Evolutionary conservation across 2,329 filamentous ascomycete genomes (phyloP).

Genomic region (Neodidymelliopsis sp.): DNA sequence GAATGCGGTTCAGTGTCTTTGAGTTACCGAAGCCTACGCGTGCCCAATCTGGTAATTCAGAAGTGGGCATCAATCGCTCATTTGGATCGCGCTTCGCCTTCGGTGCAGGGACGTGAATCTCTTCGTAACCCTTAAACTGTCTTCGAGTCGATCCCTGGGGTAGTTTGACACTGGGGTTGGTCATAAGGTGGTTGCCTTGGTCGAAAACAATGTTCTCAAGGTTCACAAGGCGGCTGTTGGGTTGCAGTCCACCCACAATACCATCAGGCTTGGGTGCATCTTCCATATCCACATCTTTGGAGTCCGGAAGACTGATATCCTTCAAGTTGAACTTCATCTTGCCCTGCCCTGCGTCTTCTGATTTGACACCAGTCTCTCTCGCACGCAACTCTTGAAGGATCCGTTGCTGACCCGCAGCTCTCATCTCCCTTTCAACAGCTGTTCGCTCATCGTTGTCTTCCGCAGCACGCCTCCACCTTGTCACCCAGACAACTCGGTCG

Average conservation of each 20-base stretch:
- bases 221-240: constrained; percentile 88
- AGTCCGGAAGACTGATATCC: constrained; percentile 81
- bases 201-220: constrained; percentile 96
- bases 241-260: constrained; percentile 83
- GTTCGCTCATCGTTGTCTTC: constrained; percentile 75
- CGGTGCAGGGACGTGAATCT: constrained; percentile 94
- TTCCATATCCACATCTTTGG: constrained; percentile 57
- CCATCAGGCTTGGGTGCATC: constrained; percentile 52
- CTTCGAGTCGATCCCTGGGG: constrained; percentile 95
- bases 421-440: constrained; percentile 88
- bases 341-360: constrained; percentile 65
- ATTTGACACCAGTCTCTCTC: constrained; percentile 66
- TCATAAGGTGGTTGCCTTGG: constrained; percentile 98
- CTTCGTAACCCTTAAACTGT: constrained; percentile 97
- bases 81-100: constrained; percentile 84
- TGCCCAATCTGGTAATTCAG: constrained; percentile 92
- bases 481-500: constrained; percentile 96
- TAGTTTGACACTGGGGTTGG: constrained; percentile 93
- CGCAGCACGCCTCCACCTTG: constrained; percentile 81
- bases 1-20: constrained; percentile 90
- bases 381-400: constrained; percentile 90
- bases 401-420: constrained; percentile 81
- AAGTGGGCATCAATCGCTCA: constrained; percentile 79
- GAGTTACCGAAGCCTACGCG: constrained; percentile 83
- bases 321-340: constrained; percentile 86